These are phyloP conservation scores for Alternaria gansuensis DNA, from an alignment of 2,329 filamentous ascomycete genomes.

Conservation along the genomic window DNA sequence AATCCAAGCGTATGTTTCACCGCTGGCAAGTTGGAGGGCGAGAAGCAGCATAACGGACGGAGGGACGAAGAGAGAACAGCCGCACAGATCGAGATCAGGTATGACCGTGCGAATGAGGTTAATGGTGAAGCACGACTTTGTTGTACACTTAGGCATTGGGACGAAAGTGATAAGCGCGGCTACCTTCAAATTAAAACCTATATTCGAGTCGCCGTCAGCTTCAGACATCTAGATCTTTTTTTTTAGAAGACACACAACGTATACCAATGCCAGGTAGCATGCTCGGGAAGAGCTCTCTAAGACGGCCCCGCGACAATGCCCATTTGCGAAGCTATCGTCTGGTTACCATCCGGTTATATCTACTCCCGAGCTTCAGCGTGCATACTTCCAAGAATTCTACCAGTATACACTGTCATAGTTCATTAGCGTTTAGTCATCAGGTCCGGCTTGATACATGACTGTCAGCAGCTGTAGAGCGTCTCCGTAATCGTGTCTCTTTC, in stretches of 20 bases:
- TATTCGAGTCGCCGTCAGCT: neutral
- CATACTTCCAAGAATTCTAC: conserved; percentile 27
- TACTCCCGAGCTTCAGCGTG: neutral
- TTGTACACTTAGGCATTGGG: conserved; percentile 32
- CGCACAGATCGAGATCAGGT: conserved; percentile 50
- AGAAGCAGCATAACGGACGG: conserved; percentile 50
- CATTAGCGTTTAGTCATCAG: conserved; percentile 28
- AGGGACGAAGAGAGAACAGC: conserved; percentile 50
- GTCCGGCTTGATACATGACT: conserved; percentile 48
- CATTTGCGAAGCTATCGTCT: conserved; percentile 38
- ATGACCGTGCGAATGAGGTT: conserved; percentile 38
- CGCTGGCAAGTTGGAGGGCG: conserved; percentile 53
- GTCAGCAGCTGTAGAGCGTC: conserved; percentile 42
- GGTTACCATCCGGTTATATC: neutral
- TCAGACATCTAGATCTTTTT: neutral
- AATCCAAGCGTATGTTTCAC: conserved; percentile 48
- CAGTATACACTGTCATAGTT: conserved; percentile 20
- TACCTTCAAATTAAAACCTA: conserved; percentile 56
- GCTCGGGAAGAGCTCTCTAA: conserved; percentile 55
- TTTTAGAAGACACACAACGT: conserved; percentile 3
- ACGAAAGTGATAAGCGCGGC: conserved; percentile 46
- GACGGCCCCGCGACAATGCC: conserved; percentile 52
- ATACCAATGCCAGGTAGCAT: conserved; percentile 55
- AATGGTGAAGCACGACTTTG: conserved; percentile 21
- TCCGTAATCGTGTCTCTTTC: conserved; percentile 37